Evolutionary conservation across 2,329 filamentous ascomycete genomes (phyloP), one percentile per base, ranked within the genome.

Genomic region (Nothopassalora personata): DNA sequence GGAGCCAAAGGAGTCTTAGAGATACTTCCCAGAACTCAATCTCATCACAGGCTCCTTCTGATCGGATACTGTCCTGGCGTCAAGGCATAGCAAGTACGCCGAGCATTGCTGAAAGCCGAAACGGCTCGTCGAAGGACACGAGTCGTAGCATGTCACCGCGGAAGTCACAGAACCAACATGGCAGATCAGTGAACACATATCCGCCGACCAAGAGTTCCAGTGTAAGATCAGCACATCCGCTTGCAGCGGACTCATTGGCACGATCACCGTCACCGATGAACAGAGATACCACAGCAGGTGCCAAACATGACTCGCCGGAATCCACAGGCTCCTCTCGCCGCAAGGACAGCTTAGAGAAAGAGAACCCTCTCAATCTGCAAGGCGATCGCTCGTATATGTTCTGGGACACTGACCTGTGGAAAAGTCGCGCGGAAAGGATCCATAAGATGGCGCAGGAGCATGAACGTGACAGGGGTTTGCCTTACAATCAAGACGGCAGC

Each of bases 41-140:
- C 2, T 71, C 68, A 27, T 65, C 66, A 36, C 61, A 69, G 71
- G 60, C 77, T 73, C 82, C 82, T 2, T 80, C 87, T 0, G 93
- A 97, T 63, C 84, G 90, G 15, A 97, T 97, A 64, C 81, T 95
- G 64, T 89, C 85, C 53, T 99, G 93, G 93, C 85, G 92, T 3
- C 90, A 95, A 65, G 82, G 82, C 11, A 81, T 89, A 57, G 77
- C 79, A 5, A 80, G 80, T 60, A 80, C 77, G 48, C 67, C 76
- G 34, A 80, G 76, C 60, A 72, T 79, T n/a, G 79, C 82, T 31
- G 74, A 74, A 36, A 51, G 58, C 28, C 55, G 61, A 1, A 60
- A 57, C 2, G 58, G 59, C n/a, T 61, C 56, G 0, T 59, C 57
- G 15, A 71, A 67, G 45, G 58, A 60, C 23, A 62, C 60, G 10